These are phyloP conservation scores for Butyriboletus loyo DNA, from an alignment of 768 basidiomycete species.

Conservation along the genomic window DNA sequence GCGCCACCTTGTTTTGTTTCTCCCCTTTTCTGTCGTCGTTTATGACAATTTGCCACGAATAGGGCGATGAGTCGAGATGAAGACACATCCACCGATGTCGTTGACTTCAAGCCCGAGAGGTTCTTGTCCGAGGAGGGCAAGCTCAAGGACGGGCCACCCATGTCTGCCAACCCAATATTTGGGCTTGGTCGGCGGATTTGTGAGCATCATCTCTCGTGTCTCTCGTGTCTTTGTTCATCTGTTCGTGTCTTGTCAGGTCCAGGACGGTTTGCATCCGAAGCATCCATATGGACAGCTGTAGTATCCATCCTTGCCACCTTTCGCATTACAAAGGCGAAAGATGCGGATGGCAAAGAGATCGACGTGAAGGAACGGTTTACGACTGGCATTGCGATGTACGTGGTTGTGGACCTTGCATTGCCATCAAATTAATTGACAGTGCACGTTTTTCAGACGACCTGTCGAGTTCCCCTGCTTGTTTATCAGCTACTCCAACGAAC, in stretches of 20 bases:
- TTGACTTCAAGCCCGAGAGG: slow-evolving; percentile 27
- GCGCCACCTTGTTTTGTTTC: no score
- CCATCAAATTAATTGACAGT: neutral
- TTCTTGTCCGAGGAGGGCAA: slow-evolving; percentile 17
- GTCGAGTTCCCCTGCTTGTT: slow-evolving; percentile 24
- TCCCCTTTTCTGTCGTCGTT: neutral
- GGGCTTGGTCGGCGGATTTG: slow-evolving; percentile 27
- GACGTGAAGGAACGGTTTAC: slow-evolving; percentile 21
- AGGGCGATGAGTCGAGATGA: slow-evolving; percentile 28
- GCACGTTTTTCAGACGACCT: slow-evolving; percentile 11
- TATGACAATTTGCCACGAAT: neutral
- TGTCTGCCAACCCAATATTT: slow-evolving; percentile 22
- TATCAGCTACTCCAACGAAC: slow-evolving; percentile 12
- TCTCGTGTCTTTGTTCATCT: neutral
- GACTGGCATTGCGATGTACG: slow-evolving; percentile 21
- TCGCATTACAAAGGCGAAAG: slow-evolving; percentile 21
- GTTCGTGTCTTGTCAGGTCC: slow-evolving; percentile 5
- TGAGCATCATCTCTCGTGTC: neutral
- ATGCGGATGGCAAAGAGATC: slow-evolving; percentile 19
- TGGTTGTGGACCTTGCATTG: neutral
- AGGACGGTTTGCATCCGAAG: slow-evolving; percentile 23
- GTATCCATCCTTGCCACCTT: slow-evolving; percentile 25
- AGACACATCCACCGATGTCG: slow-evolving; percentile 11
- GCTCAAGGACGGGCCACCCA: slow-evolving; percentile 3
- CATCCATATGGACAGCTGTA: slow-evolving; percentile 20